phyloP scores from a whole-genome alignment of 2,329 filamentous ascomycete species.

The Madurella fahalii region DNA sequence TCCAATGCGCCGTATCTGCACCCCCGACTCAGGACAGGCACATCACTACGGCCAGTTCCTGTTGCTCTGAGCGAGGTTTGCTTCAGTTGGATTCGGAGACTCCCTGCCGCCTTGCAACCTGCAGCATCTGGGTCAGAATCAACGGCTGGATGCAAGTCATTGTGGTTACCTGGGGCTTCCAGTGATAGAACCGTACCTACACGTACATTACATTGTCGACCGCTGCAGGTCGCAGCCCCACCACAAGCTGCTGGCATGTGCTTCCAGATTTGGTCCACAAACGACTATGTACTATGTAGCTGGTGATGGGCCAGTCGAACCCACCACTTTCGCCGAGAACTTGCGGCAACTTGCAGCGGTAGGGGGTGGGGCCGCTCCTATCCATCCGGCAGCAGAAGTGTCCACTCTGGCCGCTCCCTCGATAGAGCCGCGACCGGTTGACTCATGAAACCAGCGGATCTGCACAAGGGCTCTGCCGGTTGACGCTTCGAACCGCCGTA shows the following conservation, averaged over 20 bases:
- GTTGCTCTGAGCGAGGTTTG: not conserved
- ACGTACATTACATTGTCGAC: no score
- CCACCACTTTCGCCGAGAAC: conserved; percentile 9
- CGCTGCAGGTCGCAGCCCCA: conserved; percentile 9
- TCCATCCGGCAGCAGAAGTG: not conserved
- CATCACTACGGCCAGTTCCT: not conserved
- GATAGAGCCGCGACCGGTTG: conserved; percentile 5
- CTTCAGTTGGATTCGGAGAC: not conserved
- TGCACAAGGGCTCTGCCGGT: not conserved
- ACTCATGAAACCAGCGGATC: conserved; percentile 15
- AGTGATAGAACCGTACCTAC: not conserved
- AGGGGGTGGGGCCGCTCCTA: conserved; percentile 4
- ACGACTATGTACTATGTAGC: no score
- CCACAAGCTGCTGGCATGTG: conserved; percentile 1
- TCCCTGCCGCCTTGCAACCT: not conserved
- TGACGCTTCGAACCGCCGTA: no score
- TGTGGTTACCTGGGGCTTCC: not conserved
- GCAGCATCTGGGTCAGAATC: not conserved
- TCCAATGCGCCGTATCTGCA: conserved; percentile 1
- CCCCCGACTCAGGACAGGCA: not conserved
- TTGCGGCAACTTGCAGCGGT: not conserved
- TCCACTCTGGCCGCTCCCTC: not conserved
- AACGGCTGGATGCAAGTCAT: conserved; percentile 6
- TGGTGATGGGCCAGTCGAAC: not conserved
- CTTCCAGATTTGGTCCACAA: not conserved